phyloP scores from a whole-genome alignment of 345 rosid genomes.

The Eucalyptus erythrocorys region DNA sequence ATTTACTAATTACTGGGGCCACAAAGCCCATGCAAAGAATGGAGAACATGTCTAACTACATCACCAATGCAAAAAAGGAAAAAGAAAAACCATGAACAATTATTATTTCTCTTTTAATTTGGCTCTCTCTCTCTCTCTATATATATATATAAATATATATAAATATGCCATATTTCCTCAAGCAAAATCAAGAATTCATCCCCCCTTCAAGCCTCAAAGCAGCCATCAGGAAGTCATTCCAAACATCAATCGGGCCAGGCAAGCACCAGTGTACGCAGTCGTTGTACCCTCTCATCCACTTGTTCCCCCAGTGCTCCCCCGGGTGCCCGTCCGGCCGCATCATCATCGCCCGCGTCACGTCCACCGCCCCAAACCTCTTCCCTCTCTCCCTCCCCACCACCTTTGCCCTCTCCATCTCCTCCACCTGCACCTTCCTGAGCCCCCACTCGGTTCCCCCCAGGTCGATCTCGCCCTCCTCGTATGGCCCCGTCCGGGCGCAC shows the following conservation, averaged over 20 bases:
- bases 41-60: not conserved
- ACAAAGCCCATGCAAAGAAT: not conserved
- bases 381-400: constrained; percentile 4
- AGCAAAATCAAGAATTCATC: not conserved
- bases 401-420: constrained; percentile 22
- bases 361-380: constrained; percentile 35
- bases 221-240: constrained; percentile 66
- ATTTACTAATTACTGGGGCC: not conserved
- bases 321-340: constrained; percentile 93
- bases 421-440: constrained; percentile 37
- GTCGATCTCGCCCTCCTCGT: constrained; percentile 2
- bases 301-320: constrained; percentile 50
- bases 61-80: too few species aligned
- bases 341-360: constrained; percentile 55
- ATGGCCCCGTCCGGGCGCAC: constrained; percentile 52
- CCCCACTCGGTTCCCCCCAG: constrained; percentile 21
- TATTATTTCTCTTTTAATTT: not conserved
- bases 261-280: constrained; percentile 92
- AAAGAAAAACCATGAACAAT: not conserved
- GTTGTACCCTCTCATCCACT: constrained; percentile 71
- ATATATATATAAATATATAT: not conserved
- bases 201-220: constrained; percentile 10
- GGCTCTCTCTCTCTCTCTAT: not conserved
- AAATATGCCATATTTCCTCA: not conserved
- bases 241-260: constrained; percentile 72